A percentile compares a stretch with the other conserved stretches of the same genome.
Evolutionary conservation across 2,329 filamentous ascomycete genomes (phyloP).

Genomic region (Xylariaceae sp.): DNA sequence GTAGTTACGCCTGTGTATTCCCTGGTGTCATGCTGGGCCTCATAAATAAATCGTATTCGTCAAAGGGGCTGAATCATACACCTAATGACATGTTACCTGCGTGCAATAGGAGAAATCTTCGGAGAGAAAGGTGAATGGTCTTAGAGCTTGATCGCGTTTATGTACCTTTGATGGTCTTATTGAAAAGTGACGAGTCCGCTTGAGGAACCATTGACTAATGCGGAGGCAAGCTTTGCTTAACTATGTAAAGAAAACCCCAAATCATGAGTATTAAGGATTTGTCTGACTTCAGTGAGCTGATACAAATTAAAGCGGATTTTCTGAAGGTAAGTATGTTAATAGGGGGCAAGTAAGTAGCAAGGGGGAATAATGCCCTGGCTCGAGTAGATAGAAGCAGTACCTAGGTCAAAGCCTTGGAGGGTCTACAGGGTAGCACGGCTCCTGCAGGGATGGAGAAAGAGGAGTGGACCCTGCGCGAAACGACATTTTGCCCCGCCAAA

Average conservation of each 20-base stretch:
- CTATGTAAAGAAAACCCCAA: too few species aligned
- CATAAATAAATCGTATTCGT: neutral
- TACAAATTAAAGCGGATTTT: too few species aligned
- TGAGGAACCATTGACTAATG: too few species aligned
- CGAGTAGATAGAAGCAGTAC: neutral
- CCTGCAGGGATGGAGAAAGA: neutral
- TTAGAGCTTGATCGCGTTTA: neutral
- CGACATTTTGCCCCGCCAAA: conserved; percentile 20
- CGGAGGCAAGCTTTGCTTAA: too few species aligned
- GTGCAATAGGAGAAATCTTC: neutral
- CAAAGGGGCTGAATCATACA: neutral
- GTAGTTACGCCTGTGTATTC: neutral
- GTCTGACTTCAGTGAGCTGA: too few species aligned
- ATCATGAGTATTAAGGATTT: too few species aligned
- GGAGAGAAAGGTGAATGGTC: neutral
- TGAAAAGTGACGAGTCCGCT: too few species aligned
- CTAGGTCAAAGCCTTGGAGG: too few species aligned
- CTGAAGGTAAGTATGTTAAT: too few species aligned
- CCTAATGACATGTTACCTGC: neutral
- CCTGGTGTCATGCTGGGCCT: neutral
- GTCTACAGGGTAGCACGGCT: conserved; percentile 12
- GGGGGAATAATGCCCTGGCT: neutral
- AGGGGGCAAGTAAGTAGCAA: neutral
- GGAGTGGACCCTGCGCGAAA: neutral
- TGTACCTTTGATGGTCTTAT: neutral